Evolutionary conservation across 345 rosid species (phyloP).

Genomic region (Gynandropsis gynandra): DNA sequence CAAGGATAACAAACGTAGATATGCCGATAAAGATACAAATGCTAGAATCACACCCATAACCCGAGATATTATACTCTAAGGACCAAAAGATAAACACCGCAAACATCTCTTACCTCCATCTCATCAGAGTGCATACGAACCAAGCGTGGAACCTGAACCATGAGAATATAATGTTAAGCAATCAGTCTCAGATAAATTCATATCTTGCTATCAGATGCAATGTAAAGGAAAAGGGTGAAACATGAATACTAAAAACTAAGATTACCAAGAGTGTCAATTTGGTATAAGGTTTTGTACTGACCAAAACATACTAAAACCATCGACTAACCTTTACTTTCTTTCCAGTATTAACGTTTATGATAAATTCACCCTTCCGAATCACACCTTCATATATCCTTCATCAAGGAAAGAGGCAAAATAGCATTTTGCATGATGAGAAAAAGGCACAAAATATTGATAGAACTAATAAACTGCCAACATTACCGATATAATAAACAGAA

Average conservation of each 20-base stretch:
- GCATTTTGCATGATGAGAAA: slow-evolving; percentile 15
- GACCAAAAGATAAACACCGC: slow-evolving; percentile 12
- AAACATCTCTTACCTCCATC: slow-evolving; percentile 65
- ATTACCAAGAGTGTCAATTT: background rate
- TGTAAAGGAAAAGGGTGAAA: background rate
- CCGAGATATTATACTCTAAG: slow-evolving; percentile 2
- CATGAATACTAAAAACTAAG: background rate
- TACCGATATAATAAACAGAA: background rate
- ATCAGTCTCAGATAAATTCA: background rate
- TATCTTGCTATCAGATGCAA: background rate
- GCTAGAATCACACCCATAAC: slow-evolving; percentile 1
- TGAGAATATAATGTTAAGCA: slow-evolving; percentile 4
- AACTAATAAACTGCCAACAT: background rate
- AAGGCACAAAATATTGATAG: background rate
- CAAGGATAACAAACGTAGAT: slow-evolving; percentile 5
- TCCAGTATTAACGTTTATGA: slow-evolving; percentile 83
- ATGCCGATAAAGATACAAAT: slow-evolving; percentile 8
- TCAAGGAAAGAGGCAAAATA: slow-evolving; percentile 17
- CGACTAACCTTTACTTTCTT: slow-evolving; percentile 82
- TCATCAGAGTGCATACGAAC: slow-evolving; percentile 97
- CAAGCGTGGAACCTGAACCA: slow-evolving; percentile 76
- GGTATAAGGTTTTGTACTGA: slow-evolving; percentile 4
- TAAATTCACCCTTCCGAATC: slow-evolving; percentile 87
- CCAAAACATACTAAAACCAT: slow-evolving; percentile 4
- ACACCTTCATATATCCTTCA: slow-evolving; percentile 91